A percentile compares a stretch with the other conserved stretches of the same genome.
phyloP scores from a whole-genome alignment of 2,329 filamentous ascomycete genomes.

The Penicillium sp. region DNA sequence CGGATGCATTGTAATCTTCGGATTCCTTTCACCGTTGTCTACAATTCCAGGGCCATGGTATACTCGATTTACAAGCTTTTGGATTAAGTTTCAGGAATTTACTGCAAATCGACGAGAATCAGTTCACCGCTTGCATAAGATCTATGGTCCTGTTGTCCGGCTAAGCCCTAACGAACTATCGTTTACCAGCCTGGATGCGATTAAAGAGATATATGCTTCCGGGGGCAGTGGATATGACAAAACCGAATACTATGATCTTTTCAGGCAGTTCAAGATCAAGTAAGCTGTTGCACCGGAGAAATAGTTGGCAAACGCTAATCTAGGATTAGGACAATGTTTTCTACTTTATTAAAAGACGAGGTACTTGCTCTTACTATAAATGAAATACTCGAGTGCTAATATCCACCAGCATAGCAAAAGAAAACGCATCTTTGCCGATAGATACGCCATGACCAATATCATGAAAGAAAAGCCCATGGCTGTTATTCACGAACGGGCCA shows the following conservation, averaged over 20 bases:
- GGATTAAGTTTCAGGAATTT: constrained; percentile 36
- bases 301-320: background rate
- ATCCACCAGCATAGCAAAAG: constrained; percentile 58
- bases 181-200: constrained; percentile 30
- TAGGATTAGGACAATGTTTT: constrained; percentile 39
- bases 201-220: constrained; percentile 35
- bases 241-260: constrained; percentile 38
- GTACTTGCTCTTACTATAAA: constrained; percentile 3
- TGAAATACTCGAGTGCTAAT: background rate
- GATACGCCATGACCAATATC: constrained; percentile 68
- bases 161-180: constrained; percentile 34
- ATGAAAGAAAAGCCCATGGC: constrained; percentile 56
- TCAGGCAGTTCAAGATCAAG: constrained; percentile 35
- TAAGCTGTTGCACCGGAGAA: background rate
- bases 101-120: constrained; percentile 29
- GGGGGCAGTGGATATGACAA: constrained; percentile 41
- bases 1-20: constrained; percentile 12
- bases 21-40: constrained; percentile 18
- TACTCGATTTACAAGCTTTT: constrained; percentile 29
- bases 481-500: constrained; percentile 59
- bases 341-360: constrained; percentile 31
- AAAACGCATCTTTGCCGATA: constrained; percentile 63
- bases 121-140: constrained; percentile 29
- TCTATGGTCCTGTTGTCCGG: constrained; percentile 32
- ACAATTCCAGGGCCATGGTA: constrained; percentile 33